Percentiles rank a stretch among this genome's conserved stretches.
Conservation (phyloP, 345 rosid genomes). For the Eucalyptus microcorys region DNA sequence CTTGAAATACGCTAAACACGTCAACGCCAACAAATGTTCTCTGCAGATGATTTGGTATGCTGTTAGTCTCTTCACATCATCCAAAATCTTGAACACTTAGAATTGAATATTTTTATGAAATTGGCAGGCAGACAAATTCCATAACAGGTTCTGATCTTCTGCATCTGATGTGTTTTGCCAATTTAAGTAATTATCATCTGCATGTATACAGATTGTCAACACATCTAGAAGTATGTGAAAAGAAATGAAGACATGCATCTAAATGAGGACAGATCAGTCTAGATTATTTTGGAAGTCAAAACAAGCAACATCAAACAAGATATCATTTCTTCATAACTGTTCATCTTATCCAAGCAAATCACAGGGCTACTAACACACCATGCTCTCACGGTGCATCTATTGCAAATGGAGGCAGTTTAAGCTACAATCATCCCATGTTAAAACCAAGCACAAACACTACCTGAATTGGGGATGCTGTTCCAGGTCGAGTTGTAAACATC, state of each 20-base stretch:
- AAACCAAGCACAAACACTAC: neutral
- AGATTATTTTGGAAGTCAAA: neutral
- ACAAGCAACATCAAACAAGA: neutral
- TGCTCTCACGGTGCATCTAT: neutral
- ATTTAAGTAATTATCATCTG: neutral
- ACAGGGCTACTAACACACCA: neutral
- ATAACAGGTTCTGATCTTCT: neutral
- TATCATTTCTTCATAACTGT: neutral
- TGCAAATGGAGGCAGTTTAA: neutral
- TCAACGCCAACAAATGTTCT: constrained; percentile 95
- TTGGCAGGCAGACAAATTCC: neutral
- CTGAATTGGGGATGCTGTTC: constrained; percentile 95
- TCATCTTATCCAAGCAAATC: neutral
- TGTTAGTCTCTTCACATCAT: neutral
- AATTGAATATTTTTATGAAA: neutral
- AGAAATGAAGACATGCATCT: neutral
- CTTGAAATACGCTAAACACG: constrained; percentile 81
- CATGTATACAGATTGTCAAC: neutral
- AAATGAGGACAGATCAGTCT: neutral
- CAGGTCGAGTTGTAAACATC: constrained; percentile 95
- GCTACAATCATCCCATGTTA: neutral
- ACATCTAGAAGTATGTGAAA: neutral
- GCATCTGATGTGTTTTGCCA: neutral
- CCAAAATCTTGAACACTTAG: neutral
- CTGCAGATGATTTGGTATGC: constrained; percentile 17